Evolutionary conservation across 345 rosid genomes (phyloP), one percentile per base, ranked within the genome.

Genomic region (Rhizophora apiculata): DNA sequence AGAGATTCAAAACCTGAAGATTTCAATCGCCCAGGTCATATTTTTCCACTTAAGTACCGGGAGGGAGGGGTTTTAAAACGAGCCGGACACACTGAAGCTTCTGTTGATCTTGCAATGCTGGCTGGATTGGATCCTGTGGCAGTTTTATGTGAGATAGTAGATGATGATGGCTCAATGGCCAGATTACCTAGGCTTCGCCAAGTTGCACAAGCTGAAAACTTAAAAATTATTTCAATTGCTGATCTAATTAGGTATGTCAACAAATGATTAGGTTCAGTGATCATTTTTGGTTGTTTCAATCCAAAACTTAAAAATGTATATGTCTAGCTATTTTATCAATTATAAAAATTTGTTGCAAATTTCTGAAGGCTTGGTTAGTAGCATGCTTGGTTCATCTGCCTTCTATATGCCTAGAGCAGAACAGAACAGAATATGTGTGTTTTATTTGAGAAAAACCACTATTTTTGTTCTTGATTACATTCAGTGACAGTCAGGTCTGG

Each of bases 1-100:
- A 48, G 43, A 68, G 70, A 76, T 55, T 76, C 80, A 56, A 72
- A 58, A 29, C 76, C 80, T 6, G 57, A 62, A 63, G 80, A 72
- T 63, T 76, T 76, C 39, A 76, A 76, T 46, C 76, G 80, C n/a
- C 80, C 80, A 2, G 80, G 76, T 37, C 80, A 76, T 58, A 72
- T 76, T 58, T 76, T 76, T 60, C 80, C 80, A 16, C 73, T 76
- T 7, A 76, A 67, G 60, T 76, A 76, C 54, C 63, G 80, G 68
- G 73, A 76, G 55, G 80, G 80, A 31, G 80, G 80, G 2, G 76
- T 76, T 34, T 46, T 76, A 36, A 76, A 76, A 68, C 68, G 80
- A 67, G 80, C 80, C 49, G 80, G 80, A 63, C 80, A 76, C 53
- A 76, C 76, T 3, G 76, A 76, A 63, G 80, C 80, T 26, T 76